Evolutionary conservation across 345 rosid genomes (phyloP), one percentile per base, ranked within the genome.

Genomic region (Acer yangbiense): DNA sequence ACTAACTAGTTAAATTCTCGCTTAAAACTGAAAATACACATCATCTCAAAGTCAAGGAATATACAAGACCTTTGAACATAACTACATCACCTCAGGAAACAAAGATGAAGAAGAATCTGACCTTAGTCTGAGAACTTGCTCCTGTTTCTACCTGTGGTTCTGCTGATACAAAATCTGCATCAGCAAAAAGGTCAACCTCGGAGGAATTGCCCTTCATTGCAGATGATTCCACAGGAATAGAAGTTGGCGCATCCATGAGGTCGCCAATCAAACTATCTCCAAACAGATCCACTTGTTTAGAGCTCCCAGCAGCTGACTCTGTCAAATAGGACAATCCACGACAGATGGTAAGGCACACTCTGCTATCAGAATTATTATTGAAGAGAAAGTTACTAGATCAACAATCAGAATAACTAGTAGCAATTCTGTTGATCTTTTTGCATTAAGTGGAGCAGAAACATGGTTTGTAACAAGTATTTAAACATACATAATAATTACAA

Each of bases 111-210:
- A 65, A 57, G 68, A 18, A 68, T 58, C 80, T 71, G 8, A 95
- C 99, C 94, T 87, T 89, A 79, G 86, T 54, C 80, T 84, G 85
- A 65, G 94, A 81, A 85, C 76, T 84, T 79, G 81, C 77, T 61
- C 52, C 89, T 55, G 86, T 72, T 82, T 85, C 88, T 68, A 13
- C 83, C 78, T 84, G 84, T 66, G 92, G 76, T 21, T 92, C 76
- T 75, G 99, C 98, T 46, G 98, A 96, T 70, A 96, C 95, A 85
- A 96, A 96, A 80, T 84, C 73, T 81, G 98, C 98, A 89, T 94
- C 98, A 72, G 95, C 99, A 87, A 96, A 96, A 77, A 96, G 91
- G 83, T 96, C 99, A 74, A 76, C 88, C 64, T 91, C 97, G 16
- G 86, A 76, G 69, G 91, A 80, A 75, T 77, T 82, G 69, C 77